A percentile compares a stretch with the other conserved stretches of the same genome.
Conservation (phyloP, 257 asterid genomes). For the Phtheirospermum japonicum region DNA sequence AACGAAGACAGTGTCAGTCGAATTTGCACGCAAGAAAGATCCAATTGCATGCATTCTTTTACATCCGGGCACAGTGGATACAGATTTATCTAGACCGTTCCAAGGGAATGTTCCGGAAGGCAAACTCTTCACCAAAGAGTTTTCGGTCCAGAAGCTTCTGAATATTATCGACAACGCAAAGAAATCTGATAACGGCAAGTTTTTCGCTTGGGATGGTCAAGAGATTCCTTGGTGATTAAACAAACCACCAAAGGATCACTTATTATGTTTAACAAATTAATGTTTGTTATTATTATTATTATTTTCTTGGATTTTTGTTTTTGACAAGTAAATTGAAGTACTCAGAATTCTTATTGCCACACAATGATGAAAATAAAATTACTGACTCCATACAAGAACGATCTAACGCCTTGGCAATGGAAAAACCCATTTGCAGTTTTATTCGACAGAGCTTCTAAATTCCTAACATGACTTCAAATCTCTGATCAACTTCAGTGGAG, state of each 20-base stretch:
- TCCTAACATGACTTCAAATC: constrained; percentile 22
- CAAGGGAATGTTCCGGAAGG: constrained; percentile 72
- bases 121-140: constrained; percentile 80
- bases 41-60: constrained; percentile 75
- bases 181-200: constrained; percentile 74
- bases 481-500: constrained; percentile 36
- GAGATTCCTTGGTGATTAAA: constrained; percentile 75
- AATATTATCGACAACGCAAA: constrained; percentile 58
- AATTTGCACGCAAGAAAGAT: constrained; percentile 69
- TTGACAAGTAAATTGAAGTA: constrained; percentile 2
- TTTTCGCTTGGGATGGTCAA: constrained; percentile 95
- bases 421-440: constrained; percentile 25
- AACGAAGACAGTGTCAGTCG: constrained; percentile 68
- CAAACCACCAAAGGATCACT: background rate
- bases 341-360: constrained; percentile 23
- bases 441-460: constrained; percentile 31
- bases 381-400: constrained; percentile 5
- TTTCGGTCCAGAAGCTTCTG: constrained; percentile 69
- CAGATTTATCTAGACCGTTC: constrained; percentile 90
- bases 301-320: background rate
- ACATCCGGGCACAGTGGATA: constrained; percentile 98
- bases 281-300: background rate
- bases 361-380: constrained; percentile 2
- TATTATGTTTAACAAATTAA: background rate
- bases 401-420: background rate